Evolutionary conservation across 176 grass and related monocot species (phyloP).

Genomic region (Triticum timopheevii): DNA sequence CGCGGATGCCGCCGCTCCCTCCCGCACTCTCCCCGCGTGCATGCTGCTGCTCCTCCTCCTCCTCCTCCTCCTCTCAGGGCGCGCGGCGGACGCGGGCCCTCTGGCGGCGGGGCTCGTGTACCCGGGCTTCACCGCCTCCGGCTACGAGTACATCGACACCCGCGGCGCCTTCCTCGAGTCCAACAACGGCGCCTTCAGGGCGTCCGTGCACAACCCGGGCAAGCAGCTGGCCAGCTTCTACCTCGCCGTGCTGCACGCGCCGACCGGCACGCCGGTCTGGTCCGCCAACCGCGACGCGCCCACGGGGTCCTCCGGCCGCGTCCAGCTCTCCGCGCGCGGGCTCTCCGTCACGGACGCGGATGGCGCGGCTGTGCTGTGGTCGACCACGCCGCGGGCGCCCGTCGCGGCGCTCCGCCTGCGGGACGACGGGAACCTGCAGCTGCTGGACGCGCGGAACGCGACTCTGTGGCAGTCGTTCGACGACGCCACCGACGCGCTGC

Average conservation of each 20-base stretch:
- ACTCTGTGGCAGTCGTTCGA: slow-evolving; percentile 89
- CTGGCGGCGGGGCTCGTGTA: slow-evolving; percentile 39
- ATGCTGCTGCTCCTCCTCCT: slow-evolving; percentile 22
- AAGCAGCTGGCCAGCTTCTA: slow-evolving; percentile 58
- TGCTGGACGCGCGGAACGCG: slow-evolving; percentile 53
- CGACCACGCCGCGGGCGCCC: slow-evolving; percentile 30
- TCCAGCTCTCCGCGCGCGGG: slow-evolving; percentile 43
- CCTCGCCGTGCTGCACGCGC: slow-evolving; percentile 54
- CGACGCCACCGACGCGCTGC: slow-evolving; percentile 54
- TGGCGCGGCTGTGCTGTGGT: slow-evolving; percentile 54
- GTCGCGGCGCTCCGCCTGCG: slow-evolving; percentile 51
- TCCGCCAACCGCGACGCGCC: slow-evolving; percentile 61
- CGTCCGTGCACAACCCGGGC: slow-evolving; percentile 49
- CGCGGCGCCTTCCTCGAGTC: slow-evolving; percentile 63
- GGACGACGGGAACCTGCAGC: slow-evolving; percentile 76
- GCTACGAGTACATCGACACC: slow-evolving; percentile 42
- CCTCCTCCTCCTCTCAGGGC: slow-evolving; percentile 23
- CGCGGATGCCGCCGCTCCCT: slow-evolving; percentile 47
- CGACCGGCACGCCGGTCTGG: slow-evolving; percentile 62
- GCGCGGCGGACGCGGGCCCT: slow-evolving; percentile 19
- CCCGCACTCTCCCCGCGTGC: slow-evolving; percentile 6
- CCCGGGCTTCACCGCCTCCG: slow-evolving; percentile 56
- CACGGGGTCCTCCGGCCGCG: slow-evolving; percentile 39
- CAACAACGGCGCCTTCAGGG: slow-evolving; percentile 41
- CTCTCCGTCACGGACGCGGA: slow-evolving; percentile 45